Evolutionary conservation across 805 yeast genomes (phyloP), one percentile per base, ranked within the genome.

Genomic region (Grigorovia transvaalensis): DNA sequence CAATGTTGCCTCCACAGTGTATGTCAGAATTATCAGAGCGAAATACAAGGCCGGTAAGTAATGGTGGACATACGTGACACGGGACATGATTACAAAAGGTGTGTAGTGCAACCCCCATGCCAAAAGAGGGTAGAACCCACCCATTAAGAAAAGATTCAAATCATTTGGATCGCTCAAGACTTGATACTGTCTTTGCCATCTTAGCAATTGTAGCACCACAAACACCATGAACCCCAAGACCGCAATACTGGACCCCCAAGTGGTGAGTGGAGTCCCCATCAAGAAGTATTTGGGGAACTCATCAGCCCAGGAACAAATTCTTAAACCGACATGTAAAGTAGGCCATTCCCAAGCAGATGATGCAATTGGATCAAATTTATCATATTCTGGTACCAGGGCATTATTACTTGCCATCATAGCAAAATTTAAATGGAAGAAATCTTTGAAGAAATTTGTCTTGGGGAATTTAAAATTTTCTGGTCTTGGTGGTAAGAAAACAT

Each of bases 381-480:
- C 93, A 3, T 76, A 67, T 60, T 85, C 93, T 23, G 93, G 90
- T 50, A 86, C 75, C 63, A 86, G 75, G 0, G 90, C 95, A 61
- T 85, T 86, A 66, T 86, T 86, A n/a, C 91, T 83, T n/a, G 91
- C 88, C 93, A 85, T 85, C 93, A 85, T 86, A 1, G 91, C 95
- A 61, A 82, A 74, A 64, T 86, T 86, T 61, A 86, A 71, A 63
- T 83, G 84, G 50, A 86, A 67, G 55, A 86, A 86, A 67, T 85
- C 90, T 58, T 83, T 83, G 70, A 84, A 72, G 69, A 86, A 86
- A 58, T 76, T 77, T n/a, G 91, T 82, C 62, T 76, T 82, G 66
- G 95, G 95, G 62, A 82, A 67, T 46, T 55, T 55, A 56, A 67
- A 68, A 51, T 61, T 56, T 27, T 60, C 65, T 35, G 66, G 64